These are phyloP conservation scores for Aphanomyces stellatus DNA, from an alignment of 352 stramenopile genomes.

Conservation along the genomic window DNA sequence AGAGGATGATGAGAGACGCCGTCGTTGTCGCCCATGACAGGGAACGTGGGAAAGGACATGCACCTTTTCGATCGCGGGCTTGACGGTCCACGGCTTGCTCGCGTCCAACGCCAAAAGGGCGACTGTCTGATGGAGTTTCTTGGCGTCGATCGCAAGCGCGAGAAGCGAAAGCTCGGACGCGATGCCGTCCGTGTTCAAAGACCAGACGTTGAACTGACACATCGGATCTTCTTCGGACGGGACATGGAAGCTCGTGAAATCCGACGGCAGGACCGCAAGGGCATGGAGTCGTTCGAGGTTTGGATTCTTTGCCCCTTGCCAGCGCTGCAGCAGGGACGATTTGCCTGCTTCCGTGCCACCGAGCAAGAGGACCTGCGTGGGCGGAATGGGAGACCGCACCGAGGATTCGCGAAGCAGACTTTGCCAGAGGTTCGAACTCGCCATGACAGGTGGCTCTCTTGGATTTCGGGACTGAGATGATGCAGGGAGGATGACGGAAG, in stretches of 20 bases:
- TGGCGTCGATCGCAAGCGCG: constrained; percentile 49
- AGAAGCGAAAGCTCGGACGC: constrained; percentile 45
- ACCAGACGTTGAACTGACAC: constrained; percentile 69
- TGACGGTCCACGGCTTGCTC: constrained; percentile 72
- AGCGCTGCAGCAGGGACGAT: constrained; percentile 37
- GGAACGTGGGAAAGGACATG: neutral
- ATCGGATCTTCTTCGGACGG: constrained; percentile 52
- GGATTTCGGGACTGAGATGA: too few species aligned
- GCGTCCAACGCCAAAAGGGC: constrained; percentile 59
- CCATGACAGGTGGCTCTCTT: constrained; percentile 1
- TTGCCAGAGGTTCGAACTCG: constrained; percentile 58
- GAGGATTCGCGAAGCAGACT: constrained; percentile 76
- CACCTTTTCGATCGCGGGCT: constrained; percentile 59
- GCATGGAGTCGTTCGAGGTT: constrained; percentile 23
- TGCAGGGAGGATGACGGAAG: neutral
- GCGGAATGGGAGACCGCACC: constrained; percentile 61
- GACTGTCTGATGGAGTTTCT: constrained; percentile 51
- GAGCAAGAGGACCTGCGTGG: constrained; percentile 55
- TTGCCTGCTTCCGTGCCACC: constrained; percentile 70
- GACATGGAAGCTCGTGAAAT: constrained; percentile 19
- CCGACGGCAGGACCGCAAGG: constrained; percentile 39
- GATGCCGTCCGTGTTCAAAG: constrained; percentile 55
- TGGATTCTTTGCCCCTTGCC: constrained; percentile 19
- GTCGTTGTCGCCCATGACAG: neutral
- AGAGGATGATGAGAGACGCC: neutral